A percentile compares a stretch with the other conserved stretches of the same genome.
Conservation (phyloP, 2,329 filamentous ascomycete genomes). For the Gliomastix tumulicola region DNA sequence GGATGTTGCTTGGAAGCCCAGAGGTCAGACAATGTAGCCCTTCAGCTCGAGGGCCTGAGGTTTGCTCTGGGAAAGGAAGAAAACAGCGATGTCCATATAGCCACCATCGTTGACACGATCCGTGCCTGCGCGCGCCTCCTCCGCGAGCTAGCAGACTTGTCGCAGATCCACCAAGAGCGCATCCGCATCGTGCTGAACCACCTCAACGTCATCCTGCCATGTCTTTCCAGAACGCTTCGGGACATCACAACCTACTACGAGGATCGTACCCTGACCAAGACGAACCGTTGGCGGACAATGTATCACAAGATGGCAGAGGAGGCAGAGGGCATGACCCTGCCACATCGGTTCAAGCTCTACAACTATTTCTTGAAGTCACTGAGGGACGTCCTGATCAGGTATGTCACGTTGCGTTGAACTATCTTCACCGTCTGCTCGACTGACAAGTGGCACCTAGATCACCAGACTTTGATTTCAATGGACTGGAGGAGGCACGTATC, state of each 20-base stretch:
- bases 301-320: slow-evolving; percentile 48
- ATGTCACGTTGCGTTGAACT: slow-evolving; percentile 10
- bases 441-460: no score
- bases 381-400: slow-evolving; percentile 45
- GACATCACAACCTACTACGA: slow-evolving; percentile 47
- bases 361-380: slow-evolving; percentile 45
- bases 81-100: slow-evolving; percentile 30
- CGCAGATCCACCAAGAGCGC: slow-evolving; percentile 41
- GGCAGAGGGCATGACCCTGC: slow-evolving; percentile 40
- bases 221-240: slow-evolving; percentile 41
- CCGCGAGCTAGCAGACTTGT: slow-evolving; percentile 46
- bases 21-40: slow-evolving; percentile 38
- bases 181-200: slow-evolving; percentile 46
- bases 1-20: slow-evolving; percentile 50
- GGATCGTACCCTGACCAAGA: slow-evolving; percentile 36
- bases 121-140: slow-evolving; percentile 35
- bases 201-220: slow-evolving; percentile 49
- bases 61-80: slow-evolving; percentile 27
- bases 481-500: slow-evolving; percentile 39
- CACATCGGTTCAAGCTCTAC: slow-evolving; percentile 47
- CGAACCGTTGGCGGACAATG: slow-evolving; percentile 51
- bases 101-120: slow-evolving; percentile 39
- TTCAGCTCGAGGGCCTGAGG: slow-evolving; percentile 41
- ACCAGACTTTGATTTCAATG: slow-evolving; percentile 48
- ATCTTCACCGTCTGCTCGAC: no score